A percentile compares a stretch with the other conserved stretches of the same genome.
These are phyloP conservation scores for Coelastrella sp. DNA, from an alignment of 139 green algal genomes.

Conservation along the genomic window DNA sequence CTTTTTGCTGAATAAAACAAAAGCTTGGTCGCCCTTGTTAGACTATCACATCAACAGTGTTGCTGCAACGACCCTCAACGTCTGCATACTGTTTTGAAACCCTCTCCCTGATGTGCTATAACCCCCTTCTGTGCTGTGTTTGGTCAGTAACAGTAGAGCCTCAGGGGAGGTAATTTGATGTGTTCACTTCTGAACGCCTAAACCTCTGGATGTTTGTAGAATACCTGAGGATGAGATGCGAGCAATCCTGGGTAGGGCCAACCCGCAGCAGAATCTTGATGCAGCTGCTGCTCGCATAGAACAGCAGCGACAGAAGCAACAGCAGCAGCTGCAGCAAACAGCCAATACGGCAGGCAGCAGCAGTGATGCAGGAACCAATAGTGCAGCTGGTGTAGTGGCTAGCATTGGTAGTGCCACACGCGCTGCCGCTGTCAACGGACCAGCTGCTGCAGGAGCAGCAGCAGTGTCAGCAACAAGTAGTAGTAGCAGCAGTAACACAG, in stretches of 20 bases:
- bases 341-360: constrained; percentile 5
- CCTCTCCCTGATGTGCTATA: no score
- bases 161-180: no score
- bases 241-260: not conserved
- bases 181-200: no score
- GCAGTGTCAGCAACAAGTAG: no score
- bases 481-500: not conserved
- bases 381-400: not conserved
- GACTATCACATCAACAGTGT: no score
- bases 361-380: not conserved
- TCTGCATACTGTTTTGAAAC: no score
- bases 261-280: constrained; percentile 32
- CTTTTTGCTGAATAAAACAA: no score
- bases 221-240: constrained; percentile 26
- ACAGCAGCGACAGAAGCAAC: constrained; percentile 10
- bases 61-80: no score
- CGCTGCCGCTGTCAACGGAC: not conserved
- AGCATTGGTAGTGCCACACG: not conserved
- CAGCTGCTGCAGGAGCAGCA: not conserved
- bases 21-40: no score
- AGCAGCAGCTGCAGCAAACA: constrained; percentile 21
- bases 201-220: no score
- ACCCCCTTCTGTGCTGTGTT: no score
- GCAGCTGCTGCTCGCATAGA: not conserved
- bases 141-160: no score